phyloP scores from a whole-genome alignment of 106 monocot genomes.

The Triglochin maritima region DNA sequence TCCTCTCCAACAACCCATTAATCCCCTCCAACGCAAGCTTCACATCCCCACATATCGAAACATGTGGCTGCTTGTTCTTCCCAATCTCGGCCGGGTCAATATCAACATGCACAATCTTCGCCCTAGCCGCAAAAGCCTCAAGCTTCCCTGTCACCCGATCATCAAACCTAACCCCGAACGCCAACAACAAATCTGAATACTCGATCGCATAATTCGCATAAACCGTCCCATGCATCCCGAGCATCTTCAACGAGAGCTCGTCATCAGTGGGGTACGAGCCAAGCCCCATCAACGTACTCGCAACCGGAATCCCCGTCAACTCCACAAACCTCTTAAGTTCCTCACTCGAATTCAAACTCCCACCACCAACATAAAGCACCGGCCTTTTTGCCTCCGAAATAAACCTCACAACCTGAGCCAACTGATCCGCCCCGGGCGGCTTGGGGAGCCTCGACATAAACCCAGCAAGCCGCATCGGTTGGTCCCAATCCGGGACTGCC shows the following conservation, averaged over 20 bases:
- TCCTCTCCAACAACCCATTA: slow-evolving; percentile 36
- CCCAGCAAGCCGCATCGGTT: slow-evolving; percentile 31
- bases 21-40: slow-evolving; percentile 52
- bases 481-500: slow-evolving; percentile 49
- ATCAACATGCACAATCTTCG: slow-evolving; percentile 91
- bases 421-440: slow-evolving; percentile 20
- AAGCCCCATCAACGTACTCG: slow-evolving; percentile 87
- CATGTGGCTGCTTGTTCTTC: slow-evolving; percentile 90
- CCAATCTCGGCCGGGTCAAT: slow-evolving; percentile 94
- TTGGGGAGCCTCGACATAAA: slow-evolving; percentile 65
- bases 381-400: slow-evolving; percentile 49
- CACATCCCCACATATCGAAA: slow-evolving; percentile 72
- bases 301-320: slow-evolving; percentile 69
- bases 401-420: slow-evolving; percentile 51
- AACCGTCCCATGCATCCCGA: slow-evolving; percentile 91
- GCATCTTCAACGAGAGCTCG: slow-evolving; percentile 66
- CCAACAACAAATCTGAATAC: slow-evolving; percentile 62
- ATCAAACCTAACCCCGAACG: slow-evolving; percentile 94
- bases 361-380: slow-evolving; percentile 77
- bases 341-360: slow-evolving; percentile 44
- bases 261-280: slow-evolving; percentile 45
- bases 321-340: slow-evolving; percentile 60
- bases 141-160: slow-evolving; percentile 87
- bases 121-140: slow-evolving; percentile 77
- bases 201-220: slow-evolving; percentile 87